phyloP scores from a whole-genome alignment of 2,329 filamentous ascomycete genomes.

The Aphanoascus verrucosus region DNA sequence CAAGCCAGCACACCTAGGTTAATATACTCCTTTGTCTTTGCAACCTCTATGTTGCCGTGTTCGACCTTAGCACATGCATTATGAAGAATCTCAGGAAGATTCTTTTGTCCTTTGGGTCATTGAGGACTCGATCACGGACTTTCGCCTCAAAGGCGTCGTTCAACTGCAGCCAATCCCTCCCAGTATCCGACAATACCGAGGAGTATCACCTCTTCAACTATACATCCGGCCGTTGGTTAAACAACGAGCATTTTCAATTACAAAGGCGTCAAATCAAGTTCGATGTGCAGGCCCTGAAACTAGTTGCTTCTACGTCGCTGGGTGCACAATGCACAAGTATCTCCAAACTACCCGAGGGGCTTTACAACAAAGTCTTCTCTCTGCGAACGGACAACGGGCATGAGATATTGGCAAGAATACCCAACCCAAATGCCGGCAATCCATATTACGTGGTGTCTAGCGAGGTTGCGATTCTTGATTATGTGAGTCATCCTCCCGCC shows the following conservation, averaged over 20 bases:
- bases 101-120: too few relatives aligned
- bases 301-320: conserved; percentile 20
- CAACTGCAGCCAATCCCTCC: too few relatives aligned
- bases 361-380: conserved; percentile 23
- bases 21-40: too few relatives aligned
- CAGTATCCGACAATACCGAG: too few relatives aligned
- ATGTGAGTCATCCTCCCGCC: too few relatives aligned
- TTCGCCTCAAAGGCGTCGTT: too few relatives aligned
- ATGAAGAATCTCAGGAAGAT: too few relatives aligned
- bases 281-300: conserved; percentile 25
- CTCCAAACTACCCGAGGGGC: conserved; percentile 24
- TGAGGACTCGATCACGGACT: too few relatives aligned
- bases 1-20: too few relatives aligned
- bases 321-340: conserved; percentile 17
- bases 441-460: conserved; percentile 14
- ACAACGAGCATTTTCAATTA: conserved; percentile 26
- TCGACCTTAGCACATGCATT: too few relatives aligned
- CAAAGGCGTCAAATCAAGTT: conserved; percentile 24
- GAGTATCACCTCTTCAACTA: conserved; percentile 22
- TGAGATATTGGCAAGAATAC: conserved; percentile 15
- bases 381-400: conserved; percentile 16
- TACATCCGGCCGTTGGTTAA: conserved; percentile 26
- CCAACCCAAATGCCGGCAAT: conserved; percentile 16
- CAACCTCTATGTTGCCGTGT: too few relatives aligned
- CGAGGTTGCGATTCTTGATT: conserved; percentile 22